These are phyloP conservation scores for Oryza longistaminata DNA, from an alignment of 176 grass and related monocot species.

Conservation along the genomic window DNA sequence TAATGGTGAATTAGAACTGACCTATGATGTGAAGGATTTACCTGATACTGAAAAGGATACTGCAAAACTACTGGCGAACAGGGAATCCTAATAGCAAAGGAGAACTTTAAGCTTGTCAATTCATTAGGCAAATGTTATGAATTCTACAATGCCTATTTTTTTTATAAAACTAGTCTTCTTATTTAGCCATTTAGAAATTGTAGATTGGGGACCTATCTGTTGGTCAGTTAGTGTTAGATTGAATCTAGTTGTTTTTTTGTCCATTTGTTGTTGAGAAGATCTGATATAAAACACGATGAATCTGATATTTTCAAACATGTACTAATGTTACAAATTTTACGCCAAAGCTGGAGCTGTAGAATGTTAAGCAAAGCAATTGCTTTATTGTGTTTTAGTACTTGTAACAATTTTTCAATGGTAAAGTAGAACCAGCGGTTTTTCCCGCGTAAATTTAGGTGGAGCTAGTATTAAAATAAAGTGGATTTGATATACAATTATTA, in stretches of 20 bases:
- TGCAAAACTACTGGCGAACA: constrained; percentile 45
- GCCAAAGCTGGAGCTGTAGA: neutral
- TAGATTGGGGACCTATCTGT: neutral
- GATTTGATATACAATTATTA: no score
- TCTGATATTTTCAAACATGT: neutral
- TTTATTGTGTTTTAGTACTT: neutral
- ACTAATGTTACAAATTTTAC: neutral
- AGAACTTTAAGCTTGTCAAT: neutral
- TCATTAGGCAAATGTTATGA: neutral
- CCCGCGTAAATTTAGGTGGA: no score
- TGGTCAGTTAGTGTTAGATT: neutral
- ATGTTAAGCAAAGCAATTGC: neutral
- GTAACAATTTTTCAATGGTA: neutral
- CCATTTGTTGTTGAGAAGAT: neutral
- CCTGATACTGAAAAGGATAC: constrained; percentile 50
- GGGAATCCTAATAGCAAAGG: constrained; percentile 14
- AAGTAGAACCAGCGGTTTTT: no score
- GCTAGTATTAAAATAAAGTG: no score
- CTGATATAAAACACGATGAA: neutral
- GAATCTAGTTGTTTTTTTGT: neutral
- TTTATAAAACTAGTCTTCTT: neutral
- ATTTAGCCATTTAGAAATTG: neutral
- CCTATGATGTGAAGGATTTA: constrained; percentile 6
- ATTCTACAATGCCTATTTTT: neutral
- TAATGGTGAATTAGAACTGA: constrained; percentile 34